Conservation (phyloP, 768 basidiomycete species). For the Suillus ampliporus region DNA sequence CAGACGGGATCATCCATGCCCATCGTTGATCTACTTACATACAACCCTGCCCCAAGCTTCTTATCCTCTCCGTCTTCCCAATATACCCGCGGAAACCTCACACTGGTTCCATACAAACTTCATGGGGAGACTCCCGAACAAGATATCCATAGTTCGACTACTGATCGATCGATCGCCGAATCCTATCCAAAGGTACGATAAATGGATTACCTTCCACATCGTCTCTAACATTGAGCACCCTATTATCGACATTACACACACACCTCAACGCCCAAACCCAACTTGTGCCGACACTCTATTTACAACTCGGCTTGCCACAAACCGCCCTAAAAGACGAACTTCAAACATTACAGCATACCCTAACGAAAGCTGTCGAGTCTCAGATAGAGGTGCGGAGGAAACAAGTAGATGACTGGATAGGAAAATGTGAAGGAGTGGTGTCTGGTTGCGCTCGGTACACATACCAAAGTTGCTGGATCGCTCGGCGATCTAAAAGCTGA, state of each 20-base stretch:
- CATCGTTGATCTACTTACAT: too few relatives aligned
- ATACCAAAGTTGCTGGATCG: conserved; percentile 66
- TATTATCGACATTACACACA: conserved; percentile 78
- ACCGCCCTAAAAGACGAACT: conserved; percentile 85
- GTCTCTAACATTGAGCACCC: conserved; percentile 56
- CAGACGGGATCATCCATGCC: too few relatives aligned
- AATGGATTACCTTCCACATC: conserved; percentile 37
- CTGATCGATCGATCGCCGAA: too few relatives aligned
- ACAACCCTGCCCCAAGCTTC: too few relatives aligned
- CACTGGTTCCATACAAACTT: too few relatives aligned
- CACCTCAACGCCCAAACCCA: conserved; percentile 84
- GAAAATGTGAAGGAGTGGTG: conserved; percentile 66
- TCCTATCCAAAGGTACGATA: too few relatives aligned
- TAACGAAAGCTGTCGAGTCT: conserved; percentile 74
- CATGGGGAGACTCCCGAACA: too few relatives aligned
- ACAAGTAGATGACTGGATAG: conserved; percentile 78
- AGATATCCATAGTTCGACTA: too few relatives aligned
- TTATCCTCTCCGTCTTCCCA: too few relatives aligned
- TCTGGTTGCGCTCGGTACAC: conserved; percentile 67
- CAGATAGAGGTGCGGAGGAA: conserved; percentile 72
- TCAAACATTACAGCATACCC: conserved; percentile 65
- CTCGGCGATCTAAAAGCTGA: conserved; percentile 76
- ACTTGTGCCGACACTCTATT: conserved; percentile 80
- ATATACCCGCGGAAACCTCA: too few relatives aligned
- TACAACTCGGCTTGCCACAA: conserved; percentile 81